Evolutionary conservation across 768 basidiomycete species (phyloP).

Genomic region (Russula emetica): DNA sequence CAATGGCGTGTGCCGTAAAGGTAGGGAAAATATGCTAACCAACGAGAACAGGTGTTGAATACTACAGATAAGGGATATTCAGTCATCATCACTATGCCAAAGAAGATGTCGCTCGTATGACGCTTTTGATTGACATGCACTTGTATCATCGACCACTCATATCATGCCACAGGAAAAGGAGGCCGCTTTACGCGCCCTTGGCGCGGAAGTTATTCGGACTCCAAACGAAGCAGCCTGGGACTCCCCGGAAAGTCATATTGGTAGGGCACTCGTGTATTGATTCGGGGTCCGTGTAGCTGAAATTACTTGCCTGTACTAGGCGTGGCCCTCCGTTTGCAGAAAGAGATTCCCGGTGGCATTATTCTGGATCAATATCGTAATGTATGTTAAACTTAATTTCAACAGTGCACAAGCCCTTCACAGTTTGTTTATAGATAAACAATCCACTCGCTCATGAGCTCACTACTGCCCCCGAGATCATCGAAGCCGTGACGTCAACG

Average conservation of each 20-base stretch:
- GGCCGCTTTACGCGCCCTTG: constrained; percentile 82
- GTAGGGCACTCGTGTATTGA: constrained; percentile 45
- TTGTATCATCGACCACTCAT: not conserved
- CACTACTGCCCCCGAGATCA: constrained; percentile 89
- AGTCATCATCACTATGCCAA: constrained; percentile 84
- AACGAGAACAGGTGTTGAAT: constrained; percentile 54
- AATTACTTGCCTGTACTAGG: constrained; percentile 59
- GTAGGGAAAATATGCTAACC: constrained; percentile 41
- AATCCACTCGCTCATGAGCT: constrained; percentile 91
- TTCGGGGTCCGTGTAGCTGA: constrained; percentile 59
- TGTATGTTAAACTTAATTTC: constrained; percentile 38
- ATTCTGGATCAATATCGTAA: constrained; percentile 92
- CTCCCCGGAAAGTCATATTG: constrained; percentile 87
- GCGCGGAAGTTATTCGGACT: constrained; percentile 92
- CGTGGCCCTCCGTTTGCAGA: constrained; percentile 71
- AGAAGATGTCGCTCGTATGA: constrained; percentile 85
- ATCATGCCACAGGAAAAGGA: constrained; percentile 72
- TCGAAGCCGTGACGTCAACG: constrained; percentile 65
- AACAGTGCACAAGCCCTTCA: constrained; percentile 10
- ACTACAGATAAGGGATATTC: constrained; percentile 70
- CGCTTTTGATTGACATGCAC: not conserved
- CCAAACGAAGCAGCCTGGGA: constrained; percentile 88
- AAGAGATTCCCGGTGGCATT: constrained; percentile 76
- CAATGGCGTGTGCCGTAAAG: constrained; percentile 91
- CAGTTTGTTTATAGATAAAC: constrained; percentile 46